A percentile compares a stretch with the other conserved stretches of the same genome.
These are phyloP conservation scores for Candida anglica DNA, from an alignment of 805 yeast genomes.

Conservation along the genomic window DNA sequence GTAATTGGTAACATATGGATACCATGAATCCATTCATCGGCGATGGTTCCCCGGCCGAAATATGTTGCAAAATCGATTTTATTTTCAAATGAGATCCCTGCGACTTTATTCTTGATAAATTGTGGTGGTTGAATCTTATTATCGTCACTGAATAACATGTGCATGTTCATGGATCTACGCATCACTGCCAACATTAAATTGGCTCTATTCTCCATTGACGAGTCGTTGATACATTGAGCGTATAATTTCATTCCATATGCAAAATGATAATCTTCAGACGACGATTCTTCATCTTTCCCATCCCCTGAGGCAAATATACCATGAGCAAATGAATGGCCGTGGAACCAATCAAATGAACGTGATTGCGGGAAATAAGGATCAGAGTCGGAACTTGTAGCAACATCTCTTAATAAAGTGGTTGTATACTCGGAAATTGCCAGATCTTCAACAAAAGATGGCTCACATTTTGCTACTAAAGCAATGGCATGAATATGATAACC, in stretches of 20 bases:
- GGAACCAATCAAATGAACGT: constrained; percentile 70
- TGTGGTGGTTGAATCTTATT: constrained; percentile 53
- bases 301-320: constrained; percentile 69
- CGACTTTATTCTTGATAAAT: constrained; percentile 60
- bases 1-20: constrained; percentile 76
- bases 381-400: constrained; percentile 51
- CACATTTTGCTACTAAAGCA: constrained; percentile 58
- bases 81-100: constrained; percentile 73
- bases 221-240: constrained; percentile 54
- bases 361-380: constrained; percentile 63
- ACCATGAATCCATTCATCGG: constrained; percentile 67
- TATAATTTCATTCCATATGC: constrained; percentile 65
- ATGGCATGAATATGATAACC: constrained; percentile 73
- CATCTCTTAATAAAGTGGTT: constrained; percentile 59
- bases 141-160: constrained; percentile 51
- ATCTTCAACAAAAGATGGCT: constrained; percentile 18
- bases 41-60: constrained; percentile 60
- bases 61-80: constrained; percentile 71
- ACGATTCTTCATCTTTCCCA: constrained; percentile 73
- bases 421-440: constrained; percentile 42
- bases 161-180: constrained; percentile 49
- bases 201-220: constrained; percentile 49
- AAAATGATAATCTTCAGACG: constrained; percentile 72
- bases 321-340: constrained; percentile 78
- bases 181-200: constrained; percentile 59